Evolutionary conservation across 345 rosid genomes (phyloP).

Genomic region (Turnera subulata): DNA sequence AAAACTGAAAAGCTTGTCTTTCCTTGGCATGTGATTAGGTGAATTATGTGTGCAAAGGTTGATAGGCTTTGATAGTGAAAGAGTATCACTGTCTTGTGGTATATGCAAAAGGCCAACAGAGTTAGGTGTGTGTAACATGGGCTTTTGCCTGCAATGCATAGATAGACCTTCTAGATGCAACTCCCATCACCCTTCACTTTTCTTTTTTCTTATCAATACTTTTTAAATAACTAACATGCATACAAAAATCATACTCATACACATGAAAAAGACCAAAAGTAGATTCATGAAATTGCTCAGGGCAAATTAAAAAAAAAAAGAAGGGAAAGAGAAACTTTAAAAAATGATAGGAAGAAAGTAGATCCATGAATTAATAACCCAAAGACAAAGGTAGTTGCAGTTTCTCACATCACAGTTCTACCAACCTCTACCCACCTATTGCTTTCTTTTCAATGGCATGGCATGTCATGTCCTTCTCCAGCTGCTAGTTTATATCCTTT

Average conservation of each 20-base stretch:
- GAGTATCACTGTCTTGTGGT: neutral
- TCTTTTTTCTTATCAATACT: neutral
- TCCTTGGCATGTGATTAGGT: neutral
- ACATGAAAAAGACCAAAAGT: no score
- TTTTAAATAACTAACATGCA: neutral
- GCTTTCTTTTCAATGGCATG: neutral
- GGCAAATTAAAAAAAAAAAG: neutral
- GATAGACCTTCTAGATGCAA: neutral
- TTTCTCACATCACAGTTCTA: constrained; percentile 2
- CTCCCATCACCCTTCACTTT: neutral
- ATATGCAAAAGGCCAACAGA: neutral
- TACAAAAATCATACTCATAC: no score
- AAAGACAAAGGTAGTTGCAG: constrained; percentile 1
- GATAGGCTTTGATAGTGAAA: neutral
- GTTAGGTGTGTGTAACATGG: neutral
- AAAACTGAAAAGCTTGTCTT: neutral
- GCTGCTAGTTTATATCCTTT: neutral
- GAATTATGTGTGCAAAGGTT: neutral
- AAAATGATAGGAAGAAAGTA: neutral
- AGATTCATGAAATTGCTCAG: no score
- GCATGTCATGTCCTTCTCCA: neutral
- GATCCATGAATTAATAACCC: neutral
- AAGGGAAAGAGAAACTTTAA: no score
- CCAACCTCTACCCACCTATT: neutral
- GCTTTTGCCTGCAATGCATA: neutral